Evolutionary conservation across 2,329 filamentous ascomycete genomes (phyloP).

Genomic region (Aspergillus tubingensis): DNA sequence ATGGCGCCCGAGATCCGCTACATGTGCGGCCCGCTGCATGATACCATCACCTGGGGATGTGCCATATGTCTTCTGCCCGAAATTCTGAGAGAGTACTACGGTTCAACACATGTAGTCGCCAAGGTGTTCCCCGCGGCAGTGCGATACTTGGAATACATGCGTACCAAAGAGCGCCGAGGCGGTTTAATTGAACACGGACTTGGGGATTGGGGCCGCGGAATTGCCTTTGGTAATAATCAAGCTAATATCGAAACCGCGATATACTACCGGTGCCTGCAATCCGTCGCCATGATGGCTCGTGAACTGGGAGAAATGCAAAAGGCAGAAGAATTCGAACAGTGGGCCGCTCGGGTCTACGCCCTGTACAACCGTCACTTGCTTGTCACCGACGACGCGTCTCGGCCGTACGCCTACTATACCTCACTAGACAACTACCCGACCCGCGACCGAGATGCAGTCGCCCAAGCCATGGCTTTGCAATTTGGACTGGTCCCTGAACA

Average conservation of each 20-base stretch:
- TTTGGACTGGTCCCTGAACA: slow-evolving; percentile 21
- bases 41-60: slow-evolving; percentile 39
- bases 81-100: slow-evolving; percentile 24
- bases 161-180: slow-evolving; percentile 25
- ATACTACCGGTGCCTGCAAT: slow-evolving; percentile 28
- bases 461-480: slow-evolving; percentile 27
- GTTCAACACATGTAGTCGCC: slow-evolving; percentile 23
- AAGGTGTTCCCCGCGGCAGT: slow-evolving; percentile 24
- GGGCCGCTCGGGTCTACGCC: slow-evolving; percentile 22
- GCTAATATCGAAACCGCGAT: slow-evolving; percentile 31
- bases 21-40: slow-evolving; percentile 53
- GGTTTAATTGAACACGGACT: slow-evolving; percentile 28
- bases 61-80: slow-evolving; percentile 27
- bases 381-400: slow-evolving; percentile 5
- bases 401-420: slow-evolving; percentile 24
- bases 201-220: slow-evolving; percentile 28
- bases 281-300: slow-evolving; percentile 25
- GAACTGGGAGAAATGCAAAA: slow-evolving; percentile 23
- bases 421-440: slow-evolving; percentile 22
- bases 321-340: slow-evolving; percentile 16
- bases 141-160: slow-evolving; percentile 30
- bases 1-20: slow-evolving; percentile 53
- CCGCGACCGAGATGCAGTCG: slow-evolving; percentile 23
- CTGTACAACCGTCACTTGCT: slow-evolving; percentile 27
- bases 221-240: slow-evolving; percentile 30